A percentile compares a stretch with the other conserved stretches of the same genome.
phyloP scores from a whole-genome alignment of 768 basidiomycete species.

The Agaricus bisporus region DNA sequence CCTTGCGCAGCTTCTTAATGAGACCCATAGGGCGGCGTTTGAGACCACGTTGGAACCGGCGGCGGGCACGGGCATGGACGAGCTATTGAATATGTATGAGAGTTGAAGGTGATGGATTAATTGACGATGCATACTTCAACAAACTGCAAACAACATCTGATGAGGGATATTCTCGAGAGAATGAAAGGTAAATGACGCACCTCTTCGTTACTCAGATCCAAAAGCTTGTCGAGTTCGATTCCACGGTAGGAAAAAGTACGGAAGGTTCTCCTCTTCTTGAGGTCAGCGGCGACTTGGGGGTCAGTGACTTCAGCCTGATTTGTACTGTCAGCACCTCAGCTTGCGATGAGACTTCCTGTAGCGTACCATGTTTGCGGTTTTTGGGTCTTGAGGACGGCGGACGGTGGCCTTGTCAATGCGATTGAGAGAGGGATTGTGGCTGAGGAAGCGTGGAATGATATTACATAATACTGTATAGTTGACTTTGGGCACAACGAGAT shows the following conservation, averaged over 20 bases:
- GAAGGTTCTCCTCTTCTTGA: slow-evolving; percentile 99
- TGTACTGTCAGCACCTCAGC: slow-evolving; percentile 11
- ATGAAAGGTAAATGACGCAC: slow-evolving; percentile 40
- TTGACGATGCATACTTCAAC: slow-evolving; percentile 55
- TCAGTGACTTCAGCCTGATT: slow-evolving; percentile 87
- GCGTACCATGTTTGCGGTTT: slow-evolving; percentile 33
- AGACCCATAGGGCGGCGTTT: slow-evolving; percentile 98
- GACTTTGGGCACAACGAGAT: slow-evolving; percentile 13
- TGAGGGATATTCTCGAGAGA: neutral
- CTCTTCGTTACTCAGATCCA: slow-evolving; percentile 94
- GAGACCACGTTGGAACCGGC: slow-evolving; percentile 98
- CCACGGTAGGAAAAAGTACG: slow-evolving; percentile 99
- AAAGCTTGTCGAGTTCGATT: slow-evolving; percentile 95
- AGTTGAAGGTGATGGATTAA: slow-evolving; percentile 1
- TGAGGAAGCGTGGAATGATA: slow-evolving; percentile 17
- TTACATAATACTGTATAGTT: slow-evolving; percentile 64
- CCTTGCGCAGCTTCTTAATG: slow-evolving; percentile 99
- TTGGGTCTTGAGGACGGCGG: slow-evolving; percentile 19
- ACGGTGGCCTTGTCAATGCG: slow-evolving; percentile 20
- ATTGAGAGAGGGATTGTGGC: slow-evolving; percentile 32
- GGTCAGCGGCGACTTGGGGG: slow-evolving; percentile 88
- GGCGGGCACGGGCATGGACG: slow-evolving; percentile 96
- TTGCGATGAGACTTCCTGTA: neutral
- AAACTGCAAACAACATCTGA: slow-evolving; percentile 39
- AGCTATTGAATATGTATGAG: slow-evolving; percentile 45